A percentile compares a stretch with the other conserved stretches of the same genome.
Conservation (phyloP, 2,329 filamentous ascomycete species). For the Fusarium siculi region DNA sequence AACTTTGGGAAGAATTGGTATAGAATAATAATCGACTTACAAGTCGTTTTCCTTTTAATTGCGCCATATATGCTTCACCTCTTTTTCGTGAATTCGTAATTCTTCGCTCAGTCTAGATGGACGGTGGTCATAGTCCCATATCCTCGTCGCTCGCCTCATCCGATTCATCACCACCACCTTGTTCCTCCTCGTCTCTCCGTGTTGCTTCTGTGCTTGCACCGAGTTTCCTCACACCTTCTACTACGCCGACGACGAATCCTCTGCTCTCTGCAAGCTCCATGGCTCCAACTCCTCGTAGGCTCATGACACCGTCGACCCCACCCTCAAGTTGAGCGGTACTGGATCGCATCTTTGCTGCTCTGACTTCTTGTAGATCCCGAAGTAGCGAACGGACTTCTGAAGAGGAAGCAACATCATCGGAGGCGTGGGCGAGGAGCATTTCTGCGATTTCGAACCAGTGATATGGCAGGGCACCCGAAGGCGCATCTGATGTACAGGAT, state of each 20-base stretch:
- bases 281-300: conserved; percentile 79
- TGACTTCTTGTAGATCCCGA: conserved; percentile 84
- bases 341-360: conserved; percentile 87
- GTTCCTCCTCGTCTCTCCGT: conserved; percentile 80
- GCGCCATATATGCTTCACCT: neutral
- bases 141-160: conserved; percentile 69
- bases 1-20: neutral
- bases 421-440: conserved; percentile 84
- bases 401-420: conserved; percentile 80
- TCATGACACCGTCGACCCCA: conserved; percentile 76
- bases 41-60: neutral
- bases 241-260: conserved; percentile 83
- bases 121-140: conserved; percentile 56
- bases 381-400: conserved; percentile 80
- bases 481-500: conserved; percentile 76
- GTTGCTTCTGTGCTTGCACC: conserved; percentile 83
- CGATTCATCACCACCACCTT: conserved; percentile 67
- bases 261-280: conserved; percentile 93
- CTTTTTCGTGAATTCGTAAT: neutral
- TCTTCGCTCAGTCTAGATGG: neutral
- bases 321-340: conserved; percentile 78
- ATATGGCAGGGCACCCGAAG: conserved; percentile 81
- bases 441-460: conserved; percentile 96
- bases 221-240: conserved; percentile 88
- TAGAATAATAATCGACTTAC: conserved; percentile 29